Conservation (phyloP, 2,329 filamentous ascomycete species). For the Cryphonectria nitschkei region DNA sequence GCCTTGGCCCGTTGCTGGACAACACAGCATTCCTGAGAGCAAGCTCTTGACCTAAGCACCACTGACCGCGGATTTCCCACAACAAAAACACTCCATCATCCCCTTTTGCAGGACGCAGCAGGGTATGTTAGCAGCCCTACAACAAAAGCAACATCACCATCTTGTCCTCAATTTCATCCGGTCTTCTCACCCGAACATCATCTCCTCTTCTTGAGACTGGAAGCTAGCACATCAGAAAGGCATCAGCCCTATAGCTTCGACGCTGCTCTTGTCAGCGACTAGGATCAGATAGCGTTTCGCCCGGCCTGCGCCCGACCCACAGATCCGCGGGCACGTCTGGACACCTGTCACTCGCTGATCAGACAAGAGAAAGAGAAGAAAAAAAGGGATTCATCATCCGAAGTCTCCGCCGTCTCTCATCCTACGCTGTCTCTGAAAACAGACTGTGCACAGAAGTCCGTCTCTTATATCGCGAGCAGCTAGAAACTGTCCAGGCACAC, state of each 20-base stretch:
- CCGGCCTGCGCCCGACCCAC: slow-evolving; percentile 11
- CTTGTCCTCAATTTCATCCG: background rate
- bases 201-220: slow-evolving; percentile 4
- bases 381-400: background rate
- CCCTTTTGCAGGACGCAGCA: background rate
- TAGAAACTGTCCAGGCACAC: background rate
- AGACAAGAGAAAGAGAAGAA: background rate
- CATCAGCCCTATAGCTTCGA: slow-evolving; percentile 13
- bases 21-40: slow-evolving; percentile 8
- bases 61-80: background rate
- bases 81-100: slow-evolving; percentile 2
- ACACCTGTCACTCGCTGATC: slow-evolving; percentile 1
- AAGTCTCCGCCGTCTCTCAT: background rate
- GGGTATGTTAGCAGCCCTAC: background rate
- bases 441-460: background rate
- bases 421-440: background rate
- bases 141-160: background rate
- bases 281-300: slow-evolving; percentile 25
- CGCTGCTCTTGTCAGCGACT: slow-evolving; percentile 7
- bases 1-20: slow-evolving; percentile 4
- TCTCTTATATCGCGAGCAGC: background rate
- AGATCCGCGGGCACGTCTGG: slow-evolving; percentile 3
- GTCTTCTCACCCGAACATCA: slow-evolving; percentile 4
- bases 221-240: background rate
- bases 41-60: background rate